A percentile compares a stretch with the other conserved stretches of the same genome.
These are phyloP conservation scores for Eucalyptus virginea DNA, from an alignment of 345 rosid genomes.

Conservation along the genomic window DNA sequence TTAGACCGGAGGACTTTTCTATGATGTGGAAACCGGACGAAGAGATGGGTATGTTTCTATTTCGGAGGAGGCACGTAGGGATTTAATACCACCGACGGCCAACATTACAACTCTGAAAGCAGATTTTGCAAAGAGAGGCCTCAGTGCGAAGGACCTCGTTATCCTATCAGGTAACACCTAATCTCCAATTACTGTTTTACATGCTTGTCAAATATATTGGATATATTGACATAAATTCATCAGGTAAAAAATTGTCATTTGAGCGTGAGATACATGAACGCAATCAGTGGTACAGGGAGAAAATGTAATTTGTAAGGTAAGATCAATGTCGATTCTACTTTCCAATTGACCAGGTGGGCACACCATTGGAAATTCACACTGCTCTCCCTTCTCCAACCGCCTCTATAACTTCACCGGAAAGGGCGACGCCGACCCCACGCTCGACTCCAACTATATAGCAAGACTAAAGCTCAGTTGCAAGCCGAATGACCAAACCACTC, in stretches of 20 bases:
- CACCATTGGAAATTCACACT: conserved; percentile 38
- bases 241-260: neutral
- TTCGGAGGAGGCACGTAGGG: no score
- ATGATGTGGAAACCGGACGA: no score
- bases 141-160: no score
- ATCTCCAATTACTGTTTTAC: neutral
- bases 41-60: no score
- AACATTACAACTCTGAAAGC: no score
- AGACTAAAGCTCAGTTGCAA: no score
- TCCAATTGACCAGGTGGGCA: neutral
- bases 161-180: neutral
- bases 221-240: no score
- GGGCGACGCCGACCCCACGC: conserved; percentile 34
- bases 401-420: conserved; percentile 61
- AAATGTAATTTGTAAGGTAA: neutral
- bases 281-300: neutral
- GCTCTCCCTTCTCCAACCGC: conserved; percentile 25
- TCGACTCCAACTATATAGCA: neutral
- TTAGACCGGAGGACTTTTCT: no score
- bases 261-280: neutral
- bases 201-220: neutral
- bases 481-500: no score
- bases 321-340: neutral
- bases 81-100: no score
- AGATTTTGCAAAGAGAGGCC: no score